phyloP scores from a whole-genome alignment of 768 basidiomycete species.

The Boletus huronensis region DNA sequence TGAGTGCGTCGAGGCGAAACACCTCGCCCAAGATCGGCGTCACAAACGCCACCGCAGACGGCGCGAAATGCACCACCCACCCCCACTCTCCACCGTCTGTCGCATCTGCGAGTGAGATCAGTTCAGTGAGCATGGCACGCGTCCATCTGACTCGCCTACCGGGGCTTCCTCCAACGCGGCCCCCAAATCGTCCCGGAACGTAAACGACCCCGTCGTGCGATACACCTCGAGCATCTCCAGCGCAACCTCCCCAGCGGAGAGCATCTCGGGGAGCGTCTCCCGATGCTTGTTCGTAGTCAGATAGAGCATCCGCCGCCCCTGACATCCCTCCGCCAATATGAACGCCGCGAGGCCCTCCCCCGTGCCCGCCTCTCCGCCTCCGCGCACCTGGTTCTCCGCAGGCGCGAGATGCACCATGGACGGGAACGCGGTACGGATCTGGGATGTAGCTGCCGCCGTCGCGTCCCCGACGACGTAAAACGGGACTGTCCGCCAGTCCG shows the following conservation, averaged over 20 bases:
- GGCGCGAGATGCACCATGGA: constrained; percentile 37
- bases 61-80: constrained; percentile 77
- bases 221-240: constrained; percentile 65
- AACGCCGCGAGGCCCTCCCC: constrained; percentile 64
- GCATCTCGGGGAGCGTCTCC: constrained; percentile 55
- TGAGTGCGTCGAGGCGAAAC: constrained; percentile 35
- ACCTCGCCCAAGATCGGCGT: constrained; percentile 45
- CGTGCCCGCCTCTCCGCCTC: constrained; percentile 54
- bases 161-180: constrained; percentile 25
- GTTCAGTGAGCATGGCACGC: neutral
- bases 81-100: constrained; percentile 32
- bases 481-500: constrained; percentile 53
- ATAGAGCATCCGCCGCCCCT: constrained; percentile 48
- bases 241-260: constrained; percentile 43
- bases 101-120: neutral
- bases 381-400: constrained; percentile 34
- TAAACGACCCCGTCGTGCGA: constrained; percentile 54
- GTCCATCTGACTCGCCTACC: constrained; percentile 20
- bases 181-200: constrained; percentile 45
- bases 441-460: constrained; percentile 48
- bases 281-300: constrained; percentile 86
- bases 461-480: constrained; percentile 79
- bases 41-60: constrained; percentile 62
- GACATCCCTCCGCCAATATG: constrained; percentile 43
- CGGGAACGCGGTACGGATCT: constrained; percentile 28